A percentile compares a stretch with the other conserved stretches of the same genome.
Evolutionary conservation across 768 basidiomycete species (phyloP).

Genomic region (Pleurotus tuber-regium): DNA sequence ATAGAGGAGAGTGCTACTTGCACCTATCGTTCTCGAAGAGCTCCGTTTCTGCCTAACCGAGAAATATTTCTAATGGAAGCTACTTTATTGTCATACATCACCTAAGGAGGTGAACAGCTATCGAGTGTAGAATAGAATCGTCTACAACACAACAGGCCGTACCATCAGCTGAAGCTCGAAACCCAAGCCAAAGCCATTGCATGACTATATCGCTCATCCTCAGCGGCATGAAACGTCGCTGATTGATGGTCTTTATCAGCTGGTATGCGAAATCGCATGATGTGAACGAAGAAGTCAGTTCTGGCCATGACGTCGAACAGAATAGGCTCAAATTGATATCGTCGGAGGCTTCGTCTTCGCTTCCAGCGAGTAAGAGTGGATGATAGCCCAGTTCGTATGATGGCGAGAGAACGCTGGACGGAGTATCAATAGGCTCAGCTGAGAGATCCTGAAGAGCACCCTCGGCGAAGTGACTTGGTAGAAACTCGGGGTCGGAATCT

Average conservation of each 20-base stretch:
- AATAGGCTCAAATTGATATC: not conserved
- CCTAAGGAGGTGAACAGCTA: not conserved
- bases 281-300: not conserved
- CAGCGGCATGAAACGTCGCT: constrained; percentile 6
- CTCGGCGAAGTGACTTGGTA: not conserved
- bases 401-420: not conserved
- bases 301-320: not conserved
- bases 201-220: constrained; percentile 1
- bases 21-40: too few species aligned
- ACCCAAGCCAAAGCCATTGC: constrained; percentile 1
- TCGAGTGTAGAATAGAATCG: not conserved
- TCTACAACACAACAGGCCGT: not conserved
- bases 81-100: too few species aligned
- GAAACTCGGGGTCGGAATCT: not conserved
- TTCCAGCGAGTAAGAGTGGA: too few species aligned
- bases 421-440: not conserved
- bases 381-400: too few species aligned
- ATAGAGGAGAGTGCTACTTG: too few species aligned
- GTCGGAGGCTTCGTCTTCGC: too few species aligned
- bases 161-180: not conserved
- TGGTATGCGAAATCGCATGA: constrained; percentile 5
- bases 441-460: not conserved
- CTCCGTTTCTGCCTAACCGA: too few species aligned
- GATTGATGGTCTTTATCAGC: not conserved
- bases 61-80: too few species aligned